Conservation (phyloP, 176 grass and related monocot species). For the Aegilops bicornis region DNA sequence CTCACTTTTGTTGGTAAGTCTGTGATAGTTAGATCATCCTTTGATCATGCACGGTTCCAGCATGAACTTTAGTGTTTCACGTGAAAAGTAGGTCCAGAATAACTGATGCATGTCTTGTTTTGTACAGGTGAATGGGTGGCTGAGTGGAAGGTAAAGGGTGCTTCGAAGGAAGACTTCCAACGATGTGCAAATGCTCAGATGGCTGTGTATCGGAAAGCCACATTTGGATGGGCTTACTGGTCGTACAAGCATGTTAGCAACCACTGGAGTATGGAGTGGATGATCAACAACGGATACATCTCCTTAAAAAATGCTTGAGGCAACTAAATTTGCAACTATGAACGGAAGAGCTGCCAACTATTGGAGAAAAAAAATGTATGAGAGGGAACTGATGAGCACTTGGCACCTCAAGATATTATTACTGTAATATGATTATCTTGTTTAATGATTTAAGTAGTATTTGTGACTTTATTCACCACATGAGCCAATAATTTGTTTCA, state of each 20-base stretch:
- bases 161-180: slow-evolving; percentile 26
- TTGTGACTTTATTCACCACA: too few species aligned
- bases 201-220: slow-evolving; percentile 44
- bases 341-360: background rate
- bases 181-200: slow-evolving; percentile 43
- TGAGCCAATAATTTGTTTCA: too few species aligned
- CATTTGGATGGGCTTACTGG: slow-evolving; percentile 86
- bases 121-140: too few species aligned
- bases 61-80: background rate
- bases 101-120: background rate
- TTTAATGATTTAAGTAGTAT: too few species aligned
- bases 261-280: slow-evolving; percentile 80
- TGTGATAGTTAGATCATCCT: background rate
- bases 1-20: slow-evolving; percentile 49
- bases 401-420: too few species aligned
- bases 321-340: background rate
- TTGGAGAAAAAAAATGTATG: too few species aligned
- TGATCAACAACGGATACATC: slow-evolving; percentile 77
- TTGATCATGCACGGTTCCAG: background rate
- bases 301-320: slow-evolving; percentile 20
- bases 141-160: too few species aligned
- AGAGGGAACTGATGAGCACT: too few species aligned
- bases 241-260: slow-evolving; percentile 44
- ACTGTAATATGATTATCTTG: too few species aligned
- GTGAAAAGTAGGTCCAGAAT: background rate